phyloP scores from a whole-genome alignment of 768 basidiomycete genomes.

The Lactarius pseudohatsudake region DNA sequence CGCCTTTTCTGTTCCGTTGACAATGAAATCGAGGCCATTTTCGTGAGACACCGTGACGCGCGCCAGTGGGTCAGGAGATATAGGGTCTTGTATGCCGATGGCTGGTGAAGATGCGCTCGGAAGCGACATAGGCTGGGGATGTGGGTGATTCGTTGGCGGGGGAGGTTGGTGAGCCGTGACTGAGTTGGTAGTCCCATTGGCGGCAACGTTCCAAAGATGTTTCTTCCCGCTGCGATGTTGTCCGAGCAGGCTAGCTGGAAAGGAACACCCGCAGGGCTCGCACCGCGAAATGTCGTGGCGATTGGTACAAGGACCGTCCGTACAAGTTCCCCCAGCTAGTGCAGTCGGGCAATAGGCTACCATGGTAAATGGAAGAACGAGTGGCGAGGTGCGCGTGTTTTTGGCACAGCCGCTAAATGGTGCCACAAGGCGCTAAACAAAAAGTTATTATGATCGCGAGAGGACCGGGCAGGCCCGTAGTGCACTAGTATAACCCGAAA shows the following conservation, averaged over 20 bases:
- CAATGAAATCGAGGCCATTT: conserved; percentile 17
- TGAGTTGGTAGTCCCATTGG: not conserved
- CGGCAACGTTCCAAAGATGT: conserved; percentile 14
- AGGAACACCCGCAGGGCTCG: conserved; percentile 27
- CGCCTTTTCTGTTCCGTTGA: not conserved
- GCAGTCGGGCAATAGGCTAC: conserved; percentile 12
- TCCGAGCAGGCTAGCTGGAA: not conserved
- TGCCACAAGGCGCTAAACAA: not conserved
- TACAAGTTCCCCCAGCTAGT: conserved; percentile 27
- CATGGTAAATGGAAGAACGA: conserved; percentile 17
- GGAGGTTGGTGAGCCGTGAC: not conserved
- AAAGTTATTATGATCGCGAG: too few relatives aligned
- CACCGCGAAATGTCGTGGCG: conserved; percentile 32
- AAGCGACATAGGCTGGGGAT: not conserved
- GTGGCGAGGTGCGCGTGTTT: not conserved
- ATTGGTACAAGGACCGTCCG: conserved; percentile 19
- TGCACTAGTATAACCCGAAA: too few relatives aligned
- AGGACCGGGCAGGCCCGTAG: too few relatives aligned
- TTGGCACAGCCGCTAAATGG: not conserved
- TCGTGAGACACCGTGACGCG: conserved; percentile 11
- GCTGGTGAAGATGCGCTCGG: not conserved
- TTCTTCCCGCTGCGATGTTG: conserved; percentile 10
- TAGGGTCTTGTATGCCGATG: not conserved
- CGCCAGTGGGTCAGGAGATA: not conserved
- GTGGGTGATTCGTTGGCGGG: not conserved